phyloP scores from a whole-genome alignment of 2,329 filamentous ascomycete species.

The Verticillium longisporum region DNA sequence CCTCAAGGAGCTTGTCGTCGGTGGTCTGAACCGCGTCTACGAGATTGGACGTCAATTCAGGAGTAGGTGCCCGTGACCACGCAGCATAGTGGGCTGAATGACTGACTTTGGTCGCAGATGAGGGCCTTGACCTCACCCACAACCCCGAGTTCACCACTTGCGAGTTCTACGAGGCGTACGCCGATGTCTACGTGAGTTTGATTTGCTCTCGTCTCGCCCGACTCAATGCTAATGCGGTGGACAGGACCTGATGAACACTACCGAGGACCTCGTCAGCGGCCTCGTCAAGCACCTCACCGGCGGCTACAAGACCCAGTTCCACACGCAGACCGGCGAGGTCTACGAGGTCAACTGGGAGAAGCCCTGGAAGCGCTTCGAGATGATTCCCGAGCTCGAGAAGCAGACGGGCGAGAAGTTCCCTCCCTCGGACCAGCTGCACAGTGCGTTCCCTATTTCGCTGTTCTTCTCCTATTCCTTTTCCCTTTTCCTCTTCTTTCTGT shows the following conservation, averaged over 20 bases:
- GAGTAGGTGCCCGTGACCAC: slow-evolving; percentile 34
- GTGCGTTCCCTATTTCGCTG: background rate
- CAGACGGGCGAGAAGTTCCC: slow-evolving; percentile 92
- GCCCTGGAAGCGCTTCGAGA: slow-evolving; percentile 89
- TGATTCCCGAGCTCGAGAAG: slow-evolving; percentile 91
- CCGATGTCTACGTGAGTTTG: slow-evolving; percentile 59
- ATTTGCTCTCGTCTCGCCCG: slow-evolving; percentile 23
- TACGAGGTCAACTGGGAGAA: slow-evolving; percentile 94
- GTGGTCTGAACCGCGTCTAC: slow-evolving; percentile 89
- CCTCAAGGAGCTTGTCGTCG: slow-evolving; percentile 93
- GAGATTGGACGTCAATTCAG: slow-evolving; percentile 94
- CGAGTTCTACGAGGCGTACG: slow-evolving; percentile 95
- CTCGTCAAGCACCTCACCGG: slow-evolving; percentile 87
- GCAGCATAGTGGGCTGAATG: background rate
- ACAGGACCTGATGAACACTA: slow-evolving; percentile 76
- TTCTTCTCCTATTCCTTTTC: too few relatives aligned
- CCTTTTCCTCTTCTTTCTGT: too few relatives aligned
- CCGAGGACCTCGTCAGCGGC: slow-evolving; percentile 85
- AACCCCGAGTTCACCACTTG: slow-evolving; percentile 98
- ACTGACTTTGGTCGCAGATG: slow-evolving; percentile 40
- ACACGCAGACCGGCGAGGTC: slow-evolving; percentile 76
- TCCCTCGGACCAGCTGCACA: slow-evolving; percentile 81
- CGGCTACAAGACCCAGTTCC: slow-evolving; percentile 76
- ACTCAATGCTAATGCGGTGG: slow-evolving; percentile 43
- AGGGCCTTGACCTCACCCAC: slow-evolving; percentile 86